A percentile compares a stretch with the other conserved stretches of the same genome.
Evolutionary conservation across 345 rosid species (phyloP).

Genomic region (Ceriops decandra): DNA sequence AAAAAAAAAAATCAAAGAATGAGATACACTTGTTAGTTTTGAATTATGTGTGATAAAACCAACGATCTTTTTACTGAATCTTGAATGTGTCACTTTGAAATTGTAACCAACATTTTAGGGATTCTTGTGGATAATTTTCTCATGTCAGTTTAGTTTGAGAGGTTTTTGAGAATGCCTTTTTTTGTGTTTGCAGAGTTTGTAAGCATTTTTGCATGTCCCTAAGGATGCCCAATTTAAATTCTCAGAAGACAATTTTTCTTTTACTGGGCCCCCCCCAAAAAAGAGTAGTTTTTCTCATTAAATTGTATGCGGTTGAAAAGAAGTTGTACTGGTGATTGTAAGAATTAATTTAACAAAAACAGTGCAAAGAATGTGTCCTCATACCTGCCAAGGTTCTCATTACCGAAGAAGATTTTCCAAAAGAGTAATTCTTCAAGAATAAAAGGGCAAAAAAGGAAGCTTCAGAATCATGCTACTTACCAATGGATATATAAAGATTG

Average conservation of each 20-base stretch:
- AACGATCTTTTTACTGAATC: neutral
- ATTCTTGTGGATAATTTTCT: too few species aligned
- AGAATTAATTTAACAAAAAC: neutral
- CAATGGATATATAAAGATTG: neutral
- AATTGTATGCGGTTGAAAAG: neutral
- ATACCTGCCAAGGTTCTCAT: constrained; percentile 94
- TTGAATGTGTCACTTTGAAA: too few species aligned
- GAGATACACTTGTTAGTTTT: neutral
- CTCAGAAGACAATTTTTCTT: too few species aligned
- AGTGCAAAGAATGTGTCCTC: constrained; percentile 1
- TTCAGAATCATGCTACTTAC: constrained; percentile 10
- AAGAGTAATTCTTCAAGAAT: constrained; percentile 76
- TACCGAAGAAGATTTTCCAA: constrained; percentile 90
- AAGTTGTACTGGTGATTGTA: neutral
- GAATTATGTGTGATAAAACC: neutral
- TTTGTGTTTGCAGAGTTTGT: neutral
- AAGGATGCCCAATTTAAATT: neutral
- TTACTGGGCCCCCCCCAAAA: too few species aligned
- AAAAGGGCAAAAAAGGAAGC: constrained; percentile 19
- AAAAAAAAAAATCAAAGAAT: neutral
- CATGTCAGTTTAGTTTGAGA: too few species aligned
- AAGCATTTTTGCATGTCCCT: neutral
- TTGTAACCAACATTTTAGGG: too few species aligned
- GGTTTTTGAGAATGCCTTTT: too few species aligned
- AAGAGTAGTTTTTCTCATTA: too few species aligned